phyloP scores from a whole-genome alignment of 768 basidiomycete species.

The Boletus vermiculosoides region DNA sequence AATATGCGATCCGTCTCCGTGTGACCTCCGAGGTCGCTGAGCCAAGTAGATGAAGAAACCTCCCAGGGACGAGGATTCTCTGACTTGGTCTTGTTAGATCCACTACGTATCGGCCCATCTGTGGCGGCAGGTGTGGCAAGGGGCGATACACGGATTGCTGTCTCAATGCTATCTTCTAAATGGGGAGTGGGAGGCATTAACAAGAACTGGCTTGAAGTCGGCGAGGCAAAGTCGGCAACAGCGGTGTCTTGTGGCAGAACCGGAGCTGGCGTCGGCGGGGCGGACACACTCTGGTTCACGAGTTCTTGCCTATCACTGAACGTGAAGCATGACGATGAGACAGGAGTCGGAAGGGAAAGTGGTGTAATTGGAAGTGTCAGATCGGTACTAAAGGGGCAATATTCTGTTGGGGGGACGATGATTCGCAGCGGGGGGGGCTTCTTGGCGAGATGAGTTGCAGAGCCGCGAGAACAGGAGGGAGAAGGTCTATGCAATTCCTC shows the following conservation, averaged over 20 bases:
- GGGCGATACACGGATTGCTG: slow-evolving; percentile 12
- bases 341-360: slow-evolving; percentile 23
- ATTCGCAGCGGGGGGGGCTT: slow-evolving; percentile 29
- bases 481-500: slow-evolving; percentile 8
- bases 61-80: slow-evolving; percentile 23
- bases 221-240: slow-evolving; percentile 23
- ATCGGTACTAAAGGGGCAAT: slow-evolving; percentile 34
- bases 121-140: slow-evolving; percentile 7
- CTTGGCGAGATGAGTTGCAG: slow-evolving; percentile 14
- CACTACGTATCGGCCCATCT: slow-evolving; percentile 4
- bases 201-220: slow-evolving; percentile 29
- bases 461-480: slow-evolving; percentile 1
- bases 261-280: slow-evolving; percentile 10
- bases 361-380: slow-evolving; percentile 32
- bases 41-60: slow-evolving; percentile 29
- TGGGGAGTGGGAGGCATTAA: slow-evolving; percentile 27
- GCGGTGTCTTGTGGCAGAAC: slow-evolving; percentile 4
- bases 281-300: slow-evolving; percentile 3
- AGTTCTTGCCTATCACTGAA: slow-evolving; percentile 18
- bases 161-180: slow-evolving; percentile 9
- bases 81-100: slow-evolving; percentile 5
- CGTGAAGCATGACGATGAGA: slow-evolving; percentile 30
- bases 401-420: slow-evolving; percentile 33
- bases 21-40: slow-evolving; percentile 32
- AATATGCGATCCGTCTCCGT: slow-evolving; percentile 34